phyloP scores from a whole-genome alignment of 345 rosid genomes.

The Cardamine chenopodiifolia region DNA sequence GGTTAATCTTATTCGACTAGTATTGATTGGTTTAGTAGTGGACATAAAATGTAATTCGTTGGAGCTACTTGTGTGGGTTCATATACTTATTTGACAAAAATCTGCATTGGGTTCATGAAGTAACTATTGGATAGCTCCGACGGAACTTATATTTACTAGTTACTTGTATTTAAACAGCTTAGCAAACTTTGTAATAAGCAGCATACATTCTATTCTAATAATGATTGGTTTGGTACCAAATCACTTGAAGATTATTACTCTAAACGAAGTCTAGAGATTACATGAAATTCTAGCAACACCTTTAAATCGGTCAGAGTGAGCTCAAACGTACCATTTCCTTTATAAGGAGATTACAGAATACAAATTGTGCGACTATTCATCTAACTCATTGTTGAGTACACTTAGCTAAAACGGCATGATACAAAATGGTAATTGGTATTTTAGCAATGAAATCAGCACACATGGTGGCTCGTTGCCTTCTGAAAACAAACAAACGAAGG shows the following conservation, averaged over 20 bases:
- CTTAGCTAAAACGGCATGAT: not conserved
- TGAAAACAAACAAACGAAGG: not conserved
- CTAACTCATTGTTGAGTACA: too few species aligned
- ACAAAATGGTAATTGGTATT: not conserved
- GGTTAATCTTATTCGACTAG: conserved; percentile 16
- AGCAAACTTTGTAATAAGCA: conserved; percentile 28
- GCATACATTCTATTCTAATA: not conserved
- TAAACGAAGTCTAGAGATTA: not conserved
- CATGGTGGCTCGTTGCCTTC: not conserved
- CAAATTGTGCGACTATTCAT: not conserved
- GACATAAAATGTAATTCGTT: conserved; percentile 10
- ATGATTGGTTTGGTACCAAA: not conserved
- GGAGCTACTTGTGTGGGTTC: conserved; percentile 14
- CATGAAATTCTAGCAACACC: not conserved
- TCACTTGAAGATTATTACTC: conserved; percentile 3
- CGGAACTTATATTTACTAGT: not conserved
- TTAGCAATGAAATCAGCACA: not conserved
- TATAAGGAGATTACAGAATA: not conserved
- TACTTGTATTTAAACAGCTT: conserved; percentile 7
- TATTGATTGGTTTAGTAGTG: not conserved
- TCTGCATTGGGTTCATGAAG: not conserved
- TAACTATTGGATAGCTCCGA: conserved; percentile 16
- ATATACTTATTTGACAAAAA: conserved; percentile 4
- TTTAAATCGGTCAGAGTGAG: too few species aligned
- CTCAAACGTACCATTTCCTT: too few species aligned